Base-by-base conservation (phyloP, 305 asterid species). In the Euphrasia arctica region DNA sequence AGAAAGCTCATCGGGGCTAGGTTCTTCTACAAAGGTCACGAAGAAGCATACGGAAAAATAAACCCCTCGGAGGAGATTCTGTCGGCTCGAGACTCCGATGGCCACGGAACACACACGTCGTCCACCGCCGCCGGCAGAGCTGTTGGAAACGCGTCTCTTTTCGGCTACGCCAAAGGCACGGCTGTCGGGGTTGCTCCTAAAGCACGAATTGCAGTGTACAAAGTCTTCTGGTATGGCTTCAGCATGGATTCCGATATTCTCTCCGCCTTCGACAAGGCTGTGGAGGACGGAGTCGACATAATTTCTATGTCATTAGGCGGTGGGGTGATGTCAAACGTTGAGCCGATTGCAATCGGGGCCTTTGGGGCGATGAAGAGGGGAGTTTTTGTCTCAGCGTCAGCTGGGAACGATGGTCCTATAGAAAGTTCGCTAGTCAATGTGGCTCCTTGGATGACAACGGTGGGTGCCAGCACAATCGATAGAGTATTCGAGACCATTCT, bases 331-430 rank as follows among this genome's bases (percentile, higher is more conserved):
- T 4, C 6, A 4, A 34, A 74, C 51, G 64, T 79, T 0, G 97
- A 90, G 57, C 84, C 93, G 0, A 78, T 85, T 36, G 85, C 95
- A 12, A 82, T 85, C 1, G 97, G 95, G n/a, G 75, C 96, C 4
- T 90, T 81, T 14, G 91, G 76, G 0, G 97, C 96, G 0, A 82
- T 78, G 89, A 89, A 84, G 75, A 84, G 60, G 64, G 96, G 97
- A 0, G 62, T 88, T 74, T 42, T 86, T 0, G 80, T 90, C 12
- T 80, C 90, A 0, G 92, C 90, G 9, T 85, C 96, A 3, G 96
- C 96, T 0, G 97, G 97, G 0, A 90, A 90, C 3, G 86, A 82
- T 0, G 97, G 97, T 3, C 96, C 97, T 0, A 36, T 51, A 31
- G 54, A 63, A 52, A 75, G 72, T 84, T 77, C 88, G 0, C 92